These are phyloP conservation scores for Emergomyces orientalis DNA, from an alignment of 2,329 filamentous ascomycete species.

Conservation along the genomic window DNA sequence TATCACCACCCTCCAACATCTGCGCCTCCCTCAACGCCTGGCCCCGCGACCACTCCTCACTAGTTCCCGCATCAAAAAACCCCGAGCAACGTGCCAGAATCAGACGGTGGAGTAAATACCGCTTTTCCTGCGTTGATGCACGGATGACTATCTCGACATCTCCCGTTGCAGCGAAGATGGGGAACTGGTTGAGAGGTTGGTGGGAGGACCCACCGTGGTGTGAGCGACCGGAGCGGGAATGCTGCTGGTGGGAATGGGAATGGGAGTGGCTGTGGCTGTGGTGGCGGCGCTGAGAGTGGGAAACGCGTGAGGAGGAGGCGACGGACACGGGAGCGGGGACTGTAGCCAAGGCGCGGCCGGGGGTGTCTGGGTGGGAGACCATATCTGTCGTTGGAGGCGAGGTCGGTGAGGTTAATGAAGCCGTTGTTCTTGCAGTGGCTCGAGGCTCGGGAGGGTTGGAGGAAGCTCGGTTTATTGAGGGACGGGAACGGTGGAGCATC, in stretches of 20 bases:
- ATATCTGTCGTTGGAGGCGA: conserved; percentile 19
- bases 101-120: conserved; percentile 78
- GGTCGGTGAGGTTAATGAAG: conserved; percentile 7
- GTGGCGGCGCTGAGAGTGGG: conserved; percentile 6
- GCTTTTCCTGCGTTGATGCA: conserved; percentile 59
- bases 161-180: conserved; percentile 78
- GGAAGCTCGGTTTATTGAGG: neutral
- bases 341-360: conserved; percentile 49
- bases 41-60: conserved; percentile 60
- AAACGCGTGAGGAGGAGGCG: conserved; percentile 46
- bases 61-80: conserved; percentile 83
- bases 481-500: conserved; percentile 3
- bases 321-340: conserved; percentile 44
- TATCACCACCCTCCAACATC: conserved; percentile 18
- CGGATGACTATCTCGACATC: conserved; percentile 83
- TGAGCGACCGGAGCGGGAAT: conserved; percentile 47
- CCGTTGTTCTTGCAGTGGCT: neutral
- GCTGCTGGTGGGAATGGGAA: conserved; percentile 58
- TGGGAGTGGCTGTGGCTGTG: conserved; percentile 37
- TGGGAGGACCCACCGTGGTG: conserved; percentile 68
- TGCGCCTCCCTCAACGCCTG: conserved; percentile 21
- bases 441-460: conserved; percentile 10
- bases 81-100: conserved; percentile 84
- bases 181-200: conserved; percentile 79
- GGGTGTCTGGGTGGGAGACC: conserved; percentile 38